Evolutionary conservation across 805 yeast species (phyloP).

Genomic region (Clavispora vitiphila): DNA sequence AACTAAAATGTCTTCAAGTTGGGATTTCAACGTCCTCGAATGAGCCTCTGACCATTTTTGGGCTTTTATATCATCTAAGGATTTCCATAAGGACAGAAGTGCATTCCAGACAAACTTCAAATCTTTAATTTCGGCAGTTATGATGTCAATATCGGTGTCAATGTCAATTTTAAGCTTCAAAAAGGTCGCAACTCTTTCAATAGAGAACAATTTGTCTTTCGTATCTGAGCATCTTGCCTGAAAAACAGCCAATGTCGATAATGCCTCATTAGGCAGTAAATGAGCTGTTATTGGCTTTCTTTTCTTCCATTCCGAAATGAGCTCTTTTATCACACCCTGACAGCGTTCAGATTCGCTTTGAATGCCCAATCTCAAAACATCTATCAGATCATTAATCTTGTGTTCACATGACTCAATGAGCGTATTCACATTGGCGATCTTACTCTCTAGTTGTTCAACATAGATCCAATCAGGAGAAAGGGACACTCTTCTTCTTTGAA

Average conservation of each 20-base stretch:
- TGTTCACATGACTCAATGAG: constrained; percentile 29
- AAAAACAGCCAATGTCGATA: constrained; percentile 29
- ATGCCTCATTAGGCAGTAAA: constrained; percentile 40
- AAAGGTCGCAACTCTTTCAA: constrained; percentile 18
- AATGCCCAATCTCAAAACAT: constrained; percentile 38
- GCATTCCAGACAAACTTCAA: constrained; percentile 61
- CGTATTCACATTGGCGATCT: constrained; percentile 37
- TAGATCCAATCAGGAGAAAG: constrained; percentile 53
- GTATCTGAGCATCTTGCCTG: constrained; percentile 22
- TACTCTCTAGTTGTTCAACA: constrained; percentile 58
- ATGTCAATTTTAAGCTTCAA: constrained; percentile 28
- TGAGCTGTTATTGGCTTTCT: constrained; percentile 44
- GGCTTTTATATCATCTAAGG: constrained; percentile 38
- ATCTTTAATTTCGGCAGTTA: constrained; percentile 49
- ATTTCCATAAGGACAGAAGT: constrained; percentile 46
- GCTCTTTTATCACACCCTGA: constrained; percentile 21
- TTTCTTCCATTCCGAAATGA: constrained; percentile 44
- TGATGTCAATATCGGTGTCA: constrained; percentile 21
- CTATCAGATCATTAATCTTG: constrained; percentile 38
- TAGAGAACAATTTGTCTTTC: neutral
- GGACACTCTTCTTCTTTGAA: constrained; percentile 41
- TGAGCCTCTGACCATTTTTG: constrained; percentile 47
- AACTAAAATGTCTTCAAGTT: constrained; percentile 47
- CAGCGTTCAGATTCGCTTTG: constrained; percentile 36
- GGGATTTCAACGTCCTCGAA: constrained; percentile 39